Evolutionary conservation across 345 rosid genomes (phyloP).

Genomic region (Eucalyptus tenuipes): DNA sequence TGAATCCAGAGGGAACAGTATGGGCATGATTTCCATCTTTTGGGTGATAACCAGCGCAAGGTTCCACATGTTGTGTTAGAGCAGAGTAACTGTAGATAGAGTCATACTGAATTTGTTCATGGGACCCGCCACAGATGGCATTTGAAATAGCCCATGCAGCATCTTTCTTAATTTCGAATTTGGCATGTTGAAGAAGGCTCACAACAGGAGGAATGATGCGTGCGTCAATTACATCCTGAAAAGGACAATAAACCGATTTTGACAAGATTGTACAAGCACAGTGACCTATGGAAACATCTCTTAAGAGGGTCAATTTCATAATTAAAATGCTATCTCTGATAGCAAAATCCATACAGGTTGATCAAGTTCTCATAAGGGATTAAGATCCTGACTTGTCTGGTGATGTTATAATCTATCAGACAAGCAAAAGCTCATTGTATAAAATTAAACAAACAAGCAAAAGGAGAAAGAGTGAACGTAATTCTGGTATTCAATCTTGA

Average conservation of each 20-base stretch:
- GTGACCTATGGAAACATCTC: neutral
- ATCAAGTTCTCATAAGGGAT: neutral
- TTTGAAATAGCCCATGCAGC: constrained; percentile 36
- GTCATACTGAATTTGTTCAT: constrained; percentile 21
- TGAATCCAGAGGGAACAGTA: neutral
- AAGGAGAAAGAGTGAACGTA: neutral
- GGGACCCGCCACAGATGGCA: constrained; percentile 21
- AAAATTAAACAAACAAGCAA: neutral
- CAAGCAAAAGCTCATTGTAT: neutral
- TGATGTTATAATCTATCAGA: neutral
- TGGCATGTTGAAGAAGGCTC: constrained; percentile 22
- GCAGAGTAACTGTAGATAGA: neutral
- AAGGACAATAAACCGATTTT: neutral
- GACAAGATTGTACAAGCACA: neutral
- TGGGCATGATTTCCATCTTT: neutral
- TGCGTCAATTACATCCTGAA: constrained; percentile 28
- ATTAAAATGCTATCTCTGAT: neutral
- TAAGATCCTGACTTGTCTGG: neutral
- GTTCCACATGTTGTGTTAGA: neutral
- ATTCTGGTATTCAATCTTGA: neutral
- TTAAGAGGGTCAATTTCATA: neutral
- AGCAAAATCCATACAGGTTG: neutral
- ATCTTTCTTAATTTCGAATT: constrained; percentile 29
- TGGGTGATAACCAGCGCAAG: neutral
- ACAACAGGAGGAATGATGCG: constrained; percentile 20